A percentile compares a stretch with the other conserved stretches of the same genome.
Evolutionary conservation across 768 basidiomycete genomes (phyloP).

Genomic region (Amanita rubescens): DNA sequence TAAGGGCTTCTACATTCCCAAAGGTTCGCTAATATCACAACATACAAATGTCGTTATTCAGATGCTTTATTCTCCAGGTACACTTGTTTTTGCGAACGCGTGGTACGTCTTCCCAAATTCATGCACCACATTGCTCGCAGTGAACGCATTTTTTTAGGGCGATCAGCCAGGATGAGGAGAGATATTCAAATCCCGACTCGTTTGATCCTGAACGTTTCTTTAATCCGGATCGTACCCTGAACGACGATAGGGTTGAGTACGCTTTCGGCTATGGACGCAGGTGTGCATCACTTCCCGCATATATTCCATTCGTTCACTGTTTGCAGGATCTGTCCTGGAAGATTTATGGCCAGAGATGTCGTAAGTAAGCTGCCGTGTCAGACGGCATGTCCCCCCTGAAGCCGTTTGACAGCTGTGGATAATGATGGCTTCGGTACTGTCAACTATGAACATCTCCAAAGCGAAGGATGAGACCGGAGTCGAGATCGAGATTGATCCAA

Average conservation of each 20-base stretch:
- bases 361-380: neutral
- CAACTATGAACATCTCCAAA: constrained; percentile 20
- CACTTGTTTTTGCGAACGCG: constrained; percentile 14
- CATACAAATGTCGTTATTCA: neutral
- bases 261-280: constrained; percentile 31
- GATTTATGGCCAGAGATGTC: constrained; percentile 18
- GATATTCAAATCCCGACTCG: constrained; percentile 20
- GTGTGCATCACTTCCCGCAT: constrained; percentile 5
- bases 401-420: constrained; percentile 11
- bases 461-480: constrained; percentile 20
- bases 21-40: neutral
- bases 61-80: constrained; percentile 2
- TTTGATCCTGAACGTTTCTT: constrained; percentile 24
- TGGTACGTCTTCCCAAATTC: constrained; percentile 8
- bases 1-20: constrained; percentile 17
- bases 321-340: constrained; percentile 19
- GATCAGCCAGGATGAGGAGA: constrained; percentile 21
- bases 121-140: too few species aligned
- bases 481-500: constrained; percentile 11
- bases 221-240: constrained; percentile 11
- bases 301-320: neutral
- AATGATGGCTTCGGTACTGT: constrained; percentile 19
- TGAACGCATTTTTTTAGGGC: constrained; percentile 9
- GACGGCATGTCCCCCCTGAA: neutral
- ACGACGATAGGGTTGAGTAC: constrained; percentile 12